These are phyloP conservation scores for Leptographium radiaticola DNA, from an alignment of 2,329 filamentous ascomycete genomes.

Conservation along the genomic window DNA sequence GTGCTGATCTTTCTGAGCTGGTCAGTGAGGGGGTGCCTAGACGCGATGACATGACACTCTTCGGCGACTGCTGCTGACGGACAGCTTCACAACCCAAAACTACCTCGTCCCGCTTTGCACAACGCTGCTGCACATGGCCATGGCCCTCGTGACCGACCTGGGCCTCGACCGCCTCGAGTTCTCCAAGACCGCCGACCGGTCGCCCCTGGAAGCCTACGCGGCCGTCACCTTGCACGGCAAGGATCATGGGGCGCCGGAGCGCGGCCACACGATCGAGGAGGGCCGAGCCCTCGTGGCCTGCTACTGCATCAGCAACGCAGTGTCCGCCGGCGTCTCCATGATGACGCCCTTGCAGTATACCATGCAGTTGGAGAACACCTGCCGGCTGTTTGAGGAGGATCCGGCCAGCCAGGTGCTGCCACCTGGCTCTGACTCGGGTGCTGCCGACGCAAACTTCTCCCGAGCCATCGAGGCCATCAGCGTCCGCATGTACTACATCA, in stretches of 20 bases:
- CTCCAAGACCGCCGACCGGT: slow-evolving; percentile 1
- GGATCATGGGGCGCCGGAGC: neutral
- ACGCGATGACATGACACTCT: neutral
- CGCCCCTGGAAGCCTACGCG: slow-evolving; percentile 9
- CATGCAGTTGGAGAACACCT: slow-evolving; percentile 11
- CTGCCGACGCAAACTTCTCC: too few species aligned
- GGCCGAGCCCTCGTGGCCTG: slow-evolving; percentile 28
- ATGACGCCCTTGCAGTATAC: slow-evolving; percentile 32
- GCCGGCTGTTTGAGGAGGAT: slow-evolving; percentile 7
- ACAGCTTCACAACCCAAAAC: slow-evolving; percentile 10
- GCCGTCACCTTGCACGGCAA: slow-evolving; percentile 8
- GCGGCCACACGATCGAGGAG: slow-evolving; percentile 20
- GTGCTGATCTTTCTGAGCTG: slow-evolving; percentile 10
- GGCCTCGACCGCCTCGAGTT: slow-evolving; percentile 12
- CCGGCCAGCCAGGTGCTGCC: neutral
- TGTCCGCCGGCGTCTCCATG: slow-evolving; percentile 7
- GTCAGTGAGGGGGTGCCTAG: neutral
- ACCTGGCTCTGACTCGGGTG: neutral
- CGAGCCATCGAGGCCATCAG: slow-evolving; percentile 7
- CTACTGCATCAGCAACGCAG: slow-evolving; percentile 25
- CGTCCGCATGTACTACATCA: slow-evolving; percentile 11
- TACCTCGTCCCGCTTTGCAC: slow-evolving; percentile 11
- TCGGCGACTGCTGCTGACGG: neutral
- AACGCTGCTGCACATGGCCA: slow-evolving; percentile 11
- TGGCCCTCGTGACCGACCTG: slow-evolving; percentile 13